Evolutionary conservation across 2,329 filamentous ascomycete species (phyloP).

Genomic region (Westerdykella sp.): DNA sequence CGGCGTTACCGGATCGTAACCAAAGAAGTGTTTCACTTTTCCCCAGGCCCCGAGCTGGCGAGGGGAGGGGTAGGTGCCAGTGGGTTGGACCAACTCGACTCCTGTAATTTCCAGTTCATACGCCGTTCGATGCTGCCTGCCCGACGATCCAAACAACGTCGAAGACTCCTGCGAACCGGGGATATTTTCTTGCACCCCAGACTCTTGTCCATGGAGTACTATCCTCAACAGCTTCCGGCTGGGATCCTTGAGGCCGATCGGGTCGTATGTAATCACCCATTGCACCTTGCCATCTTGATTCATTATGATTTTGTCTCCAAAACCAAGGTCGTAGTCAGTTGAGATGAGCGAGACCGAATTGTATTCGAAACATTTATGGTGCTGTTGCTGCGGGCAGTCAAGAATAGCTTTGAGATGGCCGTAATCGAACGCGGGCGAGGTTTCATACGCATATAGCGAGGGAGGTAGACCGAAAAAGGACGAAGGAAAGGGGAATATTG

Average conservation of each 20-base stretch:
- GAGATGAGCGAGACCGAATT: background rate
- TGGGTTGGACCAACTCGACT: slow-evolving; percentile 19
- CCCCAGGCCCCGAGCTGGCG: slow-evolving; percentile 11
- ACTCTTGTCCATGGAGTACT: slow-evolving; percentile 16
- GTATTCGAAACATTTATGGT: slow-evolving; percentile 8
- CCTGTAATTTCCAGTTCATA: slow-evolving; percentile 22
- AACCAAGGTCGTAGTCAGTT: slow-evolving; percentile 20
- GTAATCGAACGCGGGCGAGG: slow-evolving; percentile 19
- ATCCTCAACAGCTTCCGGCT: slow-evolving; percentile 25
- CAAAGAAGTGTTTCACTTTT: slow-evolving; percentile 22
- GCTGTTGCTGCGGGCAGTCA: slow-evolving; percentile 9
- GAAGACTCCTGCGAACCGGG: slow-evolving; percentile 4
- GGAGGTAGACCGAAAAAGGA: slow-evolving; percentile 14
- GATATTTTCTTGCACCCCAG: slow-evolving; percentile 6
- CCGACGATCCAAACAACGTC: background rate
- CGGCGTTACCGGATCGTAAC: slow-evolving; percentile 21
- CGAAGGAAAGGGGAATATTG: slow-evolving; percentile 22
- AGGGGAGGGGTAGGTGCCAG: slow-evolving; percentile 12
- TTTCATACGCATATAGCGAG: slow-evolving; percentile 12
- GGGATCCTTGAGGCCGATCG: slow-evolving; percentile 22
- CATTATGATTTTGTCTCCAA: slow-evolving; percentile 8
- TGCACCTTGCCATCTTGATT: slow-evolving; percentile 9
- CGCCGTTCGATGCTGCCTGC: slow-evolving; percentile 8
- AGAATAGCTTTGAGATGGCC: slow-evolving; percentile 20
- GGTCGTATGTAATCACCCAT: slow-evolving; percentile 28